Conservation (phyloP, 495 filamentous ascomycete species). For the Xylaria castorea region DNA sequence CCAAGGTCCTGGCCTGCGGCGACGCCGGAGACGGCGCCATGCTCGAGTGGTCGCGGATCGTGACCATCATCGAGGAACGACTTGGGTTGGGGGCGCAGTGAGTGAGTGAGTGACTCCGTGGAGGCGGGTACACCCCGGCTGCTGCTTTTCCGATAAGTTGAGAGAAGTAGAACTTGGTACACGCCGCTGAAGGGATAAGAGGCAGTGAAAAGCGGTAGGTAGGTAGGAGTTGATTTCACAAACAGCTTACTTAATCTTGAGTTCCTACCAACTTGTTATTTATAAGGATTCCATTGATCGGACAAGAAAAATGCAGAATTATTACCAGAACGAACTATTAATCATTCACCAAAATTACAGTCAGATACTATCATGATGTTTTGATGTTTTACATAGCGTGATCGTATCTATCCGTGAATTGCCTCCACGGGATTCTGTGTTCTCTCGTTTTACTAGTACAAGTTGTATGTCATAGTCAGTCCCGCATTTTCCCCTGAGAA, state of each 20-base stretch:
- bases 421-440: not conserved
- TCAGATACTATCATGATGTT: not conserved
- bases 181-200: not conserved
- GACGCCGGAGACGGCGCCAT: slow-evolving; percentile 79
- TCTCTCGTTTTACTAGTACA: slow-evolving; percentile 3
- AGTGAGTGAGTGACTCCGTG: not conserved
- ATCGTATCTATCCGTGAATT: not conserved
- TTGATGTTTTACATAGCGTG: not conserved
- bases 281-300: not conserved
- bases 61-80: slow-evolving; percentile 61
- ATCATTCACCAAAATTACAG: not conserved
- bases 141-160: not conserved
- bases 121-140: not conserved
- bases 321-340: not conserved
- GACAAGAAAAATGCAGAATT: not conserved
- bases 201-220: not conserved
- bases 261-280: not conserved
- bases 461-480: not conserved
- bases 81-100: slow-evolving; percentile 42
- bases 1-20: slow-evolving; percentile 82
- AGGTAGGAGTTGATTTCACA: not conserved
- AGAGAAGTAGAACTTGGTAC: not conserved
- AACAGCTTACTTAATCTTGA: not conserved
- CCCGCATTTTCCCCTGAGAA: not conserved
- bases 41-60: slow-evolving; percentile 77